A percentile compares a stretch with the other conserved stretches of the same genome.
phyloP scores from a whole-genome alignment of 768 basidiomycete species.

The Pisolithus sp. region DNA sequence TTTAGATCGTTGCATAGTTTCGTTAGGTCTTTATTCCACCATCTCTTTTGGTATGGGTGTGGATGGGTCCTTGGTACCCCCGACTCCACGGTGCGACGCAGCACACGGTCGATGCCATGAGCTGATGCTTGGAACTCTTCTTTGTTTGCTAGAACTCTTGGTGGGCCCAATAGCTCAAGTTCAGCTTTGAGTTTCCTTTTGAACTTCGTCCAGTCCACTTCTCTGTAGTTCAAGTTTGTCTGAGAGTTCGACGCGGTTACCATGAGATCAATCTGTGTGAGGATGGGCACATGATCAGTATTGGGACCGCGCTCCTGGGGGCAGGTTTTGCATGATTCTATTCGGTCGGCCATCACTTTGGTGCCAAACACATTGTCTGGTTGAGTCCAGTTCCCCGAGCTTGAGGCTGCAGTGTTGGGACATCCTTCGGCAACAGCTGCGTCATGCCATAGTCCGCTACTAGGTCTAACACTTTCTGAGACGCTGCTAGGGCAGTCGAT shows the following conservation, averaged over 20 bases:
- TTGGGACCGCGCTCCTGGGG: slow-evolving; percentile 6
- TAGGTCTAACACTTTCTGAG: slow-evolving; percentile 15
- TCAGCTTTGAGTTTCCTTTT: not conserved
- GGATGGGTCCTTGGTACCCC: slow-evolving; percentile 14
- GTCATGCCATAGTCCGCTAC: slow-evolving; percentile 17
- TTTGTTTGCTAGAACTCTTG: not conserved
- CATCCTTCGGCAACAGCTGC: slow-evolving; percentile 22
- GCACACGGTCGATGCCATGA: not conserved
- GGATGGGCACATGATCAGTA: slow-evolving; percentile 32
- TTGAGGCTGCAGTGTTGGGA: slow-evolving; percentile 18
- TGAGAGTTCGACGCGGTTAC: no score
- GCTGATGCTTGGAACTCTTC: slow-evolving; percentile 7
- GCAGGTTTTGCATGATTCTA: slow-evolving; percentile 21
- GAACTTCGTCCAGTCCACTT: slow-evolving; percentile 20
- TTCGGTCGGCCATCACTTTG: not conserved
- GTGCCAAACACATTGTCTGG: slow-evolving; percentile 32
- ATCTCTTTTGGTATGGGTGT: slow-evolving; percentile 22
- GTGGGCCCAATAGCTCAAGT: not conserved
- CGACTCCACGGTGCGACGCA: slow-evolving; percentile 13
- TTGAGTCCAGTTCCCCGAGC: slow-evolving; percentile 25
- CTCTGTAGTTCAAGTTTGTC: slow-evolving; percentile 13
- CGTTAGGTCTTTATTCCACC: slow-evolving; percentile 29
- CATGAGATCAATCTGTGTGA: slow-evolving; percentile 16
- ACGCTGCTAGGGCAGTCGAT: not conserved
- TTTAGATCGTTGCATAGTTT: slow-evolving; percentile 9